A percentile compares a stretch with the other conserved stretches of the same genome.
These are phyloP conservation scores for Vickermania spadyakhi DNA, from an alignment of 208 protist species.

Conservation along the genomic window DNA sequence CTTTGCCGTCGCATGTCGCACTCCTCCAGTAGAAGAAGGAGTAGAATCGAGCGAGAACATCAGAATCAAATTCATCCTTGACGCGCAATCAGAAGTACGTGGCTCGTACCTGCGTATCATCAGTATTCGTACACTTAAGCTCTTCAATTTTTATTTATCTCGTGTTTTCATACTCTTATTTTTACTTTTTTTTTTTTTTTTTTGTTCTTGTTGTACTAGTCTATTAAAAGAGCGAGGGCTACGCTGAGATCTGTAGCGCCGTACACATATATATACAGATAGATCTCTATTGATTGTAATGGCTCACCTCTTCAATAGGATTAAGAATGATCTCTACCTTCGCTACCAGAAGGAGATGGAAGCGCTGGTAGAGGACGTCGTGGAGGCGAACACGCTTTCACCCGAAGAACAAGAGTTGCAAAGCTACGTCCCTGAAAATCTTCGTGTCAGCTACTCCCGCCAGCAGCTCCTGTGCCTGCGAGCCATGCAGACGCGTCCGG, in stretches of 20 bases:
- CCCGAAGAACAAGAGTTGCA: not conserved
- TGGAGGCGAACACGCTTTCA: not conserved
- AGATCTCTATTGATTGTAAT: too few relatives aligned
- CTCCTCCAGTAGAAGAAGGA: too few relatives aligned
- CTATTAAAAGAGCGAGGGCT: too few relatives aligned
- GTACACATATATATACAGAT: too few relatives aligned
- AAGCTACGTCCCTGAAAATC: constrained; percentile 9
- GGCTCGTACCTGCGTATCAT: too few relatives aligned
- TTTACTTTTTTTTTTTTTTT: constrained; percentile 7
- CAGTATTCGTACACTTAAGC: too few relatives aligned
- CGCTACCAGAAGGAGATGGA: constrained; percentile 17
- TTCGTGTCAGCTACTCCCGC: constrained; percentile 22
- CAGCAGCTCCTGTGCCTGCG: constrained; percentile 26
- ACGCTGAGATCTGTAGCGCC: too few relatives aligned
- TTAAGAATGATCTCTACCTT: constrained; percentile 13
- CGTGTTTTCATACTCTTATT: constrained; percentile 1
- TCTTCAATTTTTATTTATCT: not conserved
- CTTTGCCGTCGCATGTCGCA: too few relatives aligned
- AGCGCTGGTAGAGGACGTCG: constrained; percentile 1
- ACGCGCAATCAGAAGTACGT: too few relatives aligned
- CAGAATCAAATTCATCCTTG: too few relatives aligned
- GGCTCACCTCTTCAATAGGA: not conserved
- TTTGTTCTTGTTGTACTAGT: not conserved
- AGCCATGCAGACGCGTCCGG: constrained; percentile 1
- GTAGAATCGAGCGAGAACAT: too few relatives aligned